Conservation (phyloP, 1,284 basidiomycete species). For the Puccinia polysora region DNA sequence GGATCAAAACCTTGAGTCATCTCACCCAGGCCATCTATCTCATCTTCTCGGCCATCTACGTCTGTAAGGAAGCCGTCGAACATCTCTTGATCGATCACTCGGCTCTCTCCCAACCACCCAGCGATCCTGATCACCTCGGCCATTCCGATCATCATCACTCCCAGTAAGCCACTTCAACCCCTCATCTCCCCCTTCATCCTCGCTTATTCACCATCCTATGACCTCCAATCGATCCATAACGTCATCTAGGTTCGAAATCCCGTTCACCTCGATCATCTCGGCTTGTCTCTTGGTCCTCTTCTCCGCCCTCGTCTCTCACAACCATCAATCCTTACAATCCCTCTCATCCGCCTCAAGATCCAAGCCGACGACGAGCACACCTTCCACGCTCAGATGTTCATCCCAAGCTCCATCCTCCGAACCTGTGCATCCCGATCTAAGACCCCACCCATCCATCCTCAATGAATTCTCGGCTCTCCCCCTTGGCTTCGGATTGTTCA, state of each 20-base stretch:
- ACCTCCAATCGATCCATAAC: neutral
- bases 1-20: conserved; percentile 70
- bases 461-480: conserved; percentile 53
- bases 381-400: conserved; percentile 11
- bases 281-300: conserved; percentile 50
- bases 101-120: neutral
- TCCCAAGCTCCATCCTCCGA: neutral
- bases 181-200: neutral
- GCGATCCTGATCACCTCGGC: neutral
- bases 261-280: conserved; percentile 62
- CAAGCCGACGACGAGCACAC: neutral
- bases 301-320: conserved; percentile 61
- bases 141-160: neutral
- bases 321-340: conserved; percentile 65
- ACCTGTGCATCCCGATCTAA: conserved; percentile 17
- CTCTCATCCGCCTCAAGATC: conserved; percentile 45
- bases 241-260: conserved; percentile 54
- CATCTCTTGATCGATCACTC: conserved; percentile 62
- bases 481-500: conserved; percentile 42
- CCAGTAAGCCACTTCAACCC: neutral
- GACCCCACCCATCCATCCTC: conserved; percentile 46
- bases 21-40: conserved; percentile 86
- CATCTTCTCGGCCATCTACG: conserved; percentile 82
- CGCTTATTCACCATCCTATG: neutral
- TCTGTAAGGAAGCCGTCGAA: conserved; percentile 87